Evolutionary conservation across 2,329 filamentous ascomycete species (phyloP), one percentile per base, ranked within the genome.

Genomic region (Cytospora paraplurivora): DNA sequence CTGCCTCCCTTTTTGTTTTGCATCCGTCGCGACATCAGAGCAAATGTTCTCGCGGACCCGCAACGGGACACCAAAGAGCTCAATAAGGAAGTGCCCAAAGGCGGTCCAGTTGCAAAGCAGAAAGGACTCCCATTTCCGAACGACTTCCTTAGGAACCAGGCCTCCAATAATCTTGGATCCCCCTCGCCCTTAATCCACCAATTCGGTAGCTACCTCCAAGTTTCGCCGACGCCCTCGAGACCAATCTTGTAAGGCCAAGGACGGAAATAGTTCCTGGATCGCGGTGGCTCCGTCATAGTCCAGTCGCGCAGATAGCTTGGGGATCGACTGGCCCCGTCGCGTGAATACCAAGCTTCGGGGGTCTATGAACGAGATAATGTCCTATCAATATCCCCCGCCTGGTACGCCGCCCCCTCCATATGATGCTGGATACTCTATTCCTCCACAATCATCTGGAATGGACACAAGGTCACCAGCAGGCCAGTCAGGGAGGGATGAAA

Each of bases 351-450:
- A 54, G 47, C 51, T 37, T 32, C 53, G 50, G 55, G 53, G 69
- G 67, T 73, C 68, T 68, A 77, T 77, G 74, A 76, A 75, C 72
- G 73, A 75, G 66, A 76, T 75, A 69, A 82, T 83, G 80, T 76
- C 81, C 67, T 81, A 82, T 70, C 79, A 81, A 67, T 83, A 82
- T 70, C 77, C 79, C 54, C 70, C 74, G 47, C 64, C 64, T 38
- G 62, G 61, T 34, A 66, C 64, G 47, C 73, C 77, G 67, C 76
- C 77, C 64, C 75, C 78, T 67, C 74, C 74, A 59, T 75, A 74
- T 71, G 74, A 74, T 70, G 69, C 74, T 68, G 77, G 78, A 63
- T 76, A 76, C 66, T 66, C 69, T 51, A 66, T 74, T 66, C 71
- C 75, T 67, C 72, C 76, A 64, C 70, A 70, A 44, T 69, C 71